Evolutionary conservation across 768 basidiomycete species (phyloP).

Genomic region (Sporobolomyces pararoseus): DNA sequence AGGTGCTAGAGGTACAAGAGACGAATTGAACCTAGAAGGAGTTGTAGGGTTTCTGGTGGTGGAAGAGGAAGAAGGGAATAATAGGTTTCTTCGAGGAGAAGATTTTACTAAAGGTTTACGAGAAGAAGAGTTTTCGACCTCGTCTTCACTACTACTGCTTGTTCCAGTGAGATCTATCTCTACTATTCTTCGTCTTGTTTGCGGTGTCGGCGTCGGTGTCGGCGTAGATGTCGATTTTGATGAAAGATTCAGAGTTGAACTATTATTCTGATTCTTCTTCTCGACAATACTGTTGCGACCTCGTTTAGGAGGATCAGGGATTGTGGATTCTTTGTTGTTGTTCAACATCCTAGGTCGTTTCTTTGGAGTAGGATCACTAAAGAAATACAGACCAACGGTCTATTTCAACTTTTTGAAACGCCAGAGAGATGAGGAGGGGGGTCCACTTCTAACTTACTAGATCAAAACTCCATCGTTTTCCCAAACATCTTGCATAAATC

Average conservation of each 20-base stretch:
- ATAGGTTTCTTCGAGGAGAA: neutral
- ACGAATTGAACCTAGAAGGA: too few species aligned
- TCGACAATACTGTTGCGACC: too few species aligned
- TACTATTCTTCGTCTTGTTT: neutral
- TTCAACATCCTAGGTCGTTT: constrained; percentile 19
- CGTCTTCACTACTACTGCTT: constrained; percentile 34
- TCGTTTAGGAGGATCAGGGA: too few species aligned
- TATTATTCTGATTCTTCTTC: too few species aligned
- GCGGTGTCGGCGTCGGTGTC: too few species aligned
- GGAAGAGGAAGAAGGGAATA: too few species aligned
- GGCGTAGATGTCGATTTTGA: too few species aligned
- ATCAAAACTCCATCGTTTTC: constrained; percentile 29
- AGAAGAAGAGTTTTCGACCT: neutral
- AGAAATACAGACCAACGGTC: neutral
- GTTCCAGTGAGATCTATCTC: constrained; percentile 32
- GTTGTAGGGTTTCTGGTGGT: too few species aligned
- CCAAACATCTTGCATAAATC: neutral
- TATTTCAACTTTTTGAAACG: neutral
- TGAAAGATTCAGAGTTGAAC: too few species aligned
- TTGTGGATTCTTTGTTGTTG: too few species aligned
- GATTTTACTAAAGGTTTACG: neutral
- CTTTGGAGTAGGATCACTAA: constrained; percentile 35
- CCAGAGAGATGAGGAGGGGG: neutral
- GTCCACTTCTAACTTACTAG: constrained; percentile 32
- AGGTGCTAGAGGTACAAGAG: too few species aligned